Percentiles rank a stretch among this genome's conserved stretches.
Conservation (phyloP, 1,284 basidiomycete species). For the Apiotrichum laibachii region DNA sequence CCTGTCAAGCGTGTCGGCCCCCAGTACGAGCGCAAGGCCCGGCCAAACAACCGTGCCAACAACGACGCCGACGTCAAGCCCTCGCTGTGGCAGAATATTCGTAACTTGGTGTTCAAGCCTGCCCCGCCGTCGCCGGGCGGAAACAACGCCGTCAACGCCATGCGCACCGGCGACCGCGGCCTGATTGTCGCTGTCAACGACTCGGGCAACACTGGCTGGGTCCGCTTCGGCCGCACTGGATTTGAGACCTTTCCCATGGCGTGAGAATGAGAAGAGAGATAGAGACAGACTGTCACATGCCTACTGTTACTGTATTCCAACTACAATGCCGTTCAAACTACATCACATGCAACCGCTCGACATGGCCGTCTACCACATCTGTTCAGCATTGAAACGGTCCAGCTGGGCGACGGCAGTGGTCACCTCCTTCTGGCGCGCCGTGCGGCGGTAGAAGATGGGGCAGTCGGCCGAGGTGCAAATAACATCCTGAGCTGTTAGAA, state of each 20-base stretch:
- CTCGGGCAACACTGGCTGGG: conserved; percentile 81
- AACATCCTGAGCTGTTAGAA: conserved; percentile 67
- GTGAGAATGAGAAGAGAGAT: conserved; percentile 14
- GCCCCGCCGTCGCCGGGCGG: background rate
- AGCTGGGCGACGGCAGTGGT: conserved; percentile 73
- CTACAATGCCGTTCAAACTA: conserved; percentile 2
- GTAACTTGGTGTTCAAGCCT: background rate
- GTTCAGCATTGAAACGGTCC: conserved; percentile 69
- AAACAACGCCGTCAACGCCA: conserved; percentile 40
- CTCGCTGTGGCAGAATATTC: background rate
- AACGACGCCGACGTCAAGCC: too few species aligned
- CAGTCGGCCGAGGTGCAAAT: conserved; percentile 96
- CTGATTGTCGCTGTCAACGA: conserved; percentile 88
- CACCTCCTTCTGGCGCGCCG: conserved; percentile 94
- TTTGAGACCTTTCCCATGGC: conserved; percentile 78
- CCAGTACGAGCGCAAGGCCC: conserved; percentile 27
- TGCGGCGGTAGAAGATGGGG: conserved; percentile 96
- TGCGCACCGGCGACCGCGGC: conserved; percentile 81
- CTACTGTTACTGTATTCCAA: conserved; percentile 5
- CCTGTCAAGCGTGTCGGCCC: conserved; percentile 44
- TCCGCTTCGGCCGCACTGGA: conserved; percentile 79
- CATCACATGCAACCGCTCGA: background rate
- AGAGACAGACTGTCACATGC: background rate
- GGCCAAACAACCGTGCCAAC: too few species aligned
- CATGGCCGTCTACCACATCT: conserved; percentile 36